Evolutionary conservation across 345 rosid species (phyloP).

Genomic region (Syzygium jambos): DNA sequence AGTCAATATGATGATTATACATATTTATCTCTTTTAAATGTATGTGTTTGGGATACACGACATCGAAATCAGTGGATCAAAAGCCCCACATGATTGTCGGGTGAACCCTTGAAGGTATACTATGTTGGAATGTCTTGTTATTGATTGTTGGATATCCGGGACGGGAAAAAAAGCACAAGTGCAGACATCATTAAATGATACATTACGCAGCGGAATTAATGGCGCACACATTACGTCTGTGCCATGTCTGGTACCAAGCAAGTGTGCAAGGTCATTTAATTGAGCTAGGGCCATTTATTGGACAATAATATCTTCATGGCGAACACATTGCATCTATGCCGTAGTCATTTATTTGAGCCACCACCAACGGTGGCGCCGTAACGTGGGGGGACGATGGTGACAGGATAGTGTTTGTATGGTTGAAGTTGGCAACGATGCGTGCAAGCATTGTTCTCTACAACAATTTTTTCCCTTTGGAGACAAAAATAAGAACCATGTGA

Average conservation of each 20-base stretch:
- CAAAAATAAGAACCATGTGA: background rate
- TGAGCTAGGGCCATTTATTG: background rate
- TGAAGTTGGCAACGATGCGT: background rate
- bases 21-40: background rate
- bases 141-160: background rate
- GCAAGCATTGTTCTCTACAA: background rate
- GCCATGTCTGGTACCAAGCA: background rate
- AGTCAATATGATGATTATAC: background rate
- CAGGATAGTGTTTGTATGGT: background rate
- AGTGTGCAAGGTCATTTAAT: background rate
- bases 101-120: background rate
- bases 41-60: background rate
- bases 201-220: background rate
- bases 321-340: background rate
- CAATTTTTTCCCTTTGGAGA: background rate
- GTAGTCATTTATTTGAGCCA: background rate
- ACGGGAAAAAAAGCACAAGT: background rate
- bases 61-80: background rate
- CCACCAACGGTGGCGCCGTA: background rate
- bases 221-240: background rate
- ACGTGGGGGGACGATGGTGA: background rate
- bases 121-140: background rate
- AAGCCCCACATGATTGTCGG: background rate
- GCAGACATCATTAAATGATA: background rate
- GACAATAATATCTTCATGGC: background rate